Conservation (phyloP, 148 eudicot species). For the Diospyros kaki region DNA sequence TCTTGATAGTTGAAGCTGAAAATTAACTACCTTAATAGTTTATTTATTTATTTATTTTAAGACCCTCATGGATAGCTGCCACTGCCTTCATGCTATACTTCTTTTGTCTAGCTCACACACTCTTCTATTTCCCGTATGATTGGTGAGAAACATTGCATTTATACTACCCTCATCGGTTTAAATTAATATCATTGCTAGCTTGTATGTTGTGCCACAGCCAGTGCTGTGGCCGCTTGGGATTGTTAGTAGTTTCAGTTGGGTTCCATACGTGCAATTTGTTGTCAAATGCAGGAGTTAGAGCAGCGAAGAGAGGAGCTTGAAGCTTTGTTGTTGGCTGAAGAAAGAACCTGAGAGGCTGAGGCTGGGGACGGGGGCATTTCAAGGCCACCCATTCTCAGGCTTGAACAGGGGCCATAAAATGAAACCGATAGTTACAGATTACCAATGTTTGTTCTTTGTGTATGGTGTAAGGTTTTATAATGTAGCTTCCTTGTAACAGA, state of each 20-base stretch:
- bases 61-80: too few species aligned
- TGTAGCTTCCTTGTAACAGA: too few species aligned
- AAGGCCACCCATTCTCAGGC: neutral
- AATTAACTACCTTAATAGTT: neutral
- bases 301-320: slow-evolving; percentile 69
- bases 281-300: slow-evolving; percentile 65
- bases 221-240: neutral
- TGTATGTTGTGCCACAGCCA: neutral
- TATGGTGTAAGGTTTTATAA: too few species aligned
- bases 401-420: neutral
- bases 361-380: neutral
- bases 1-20: neutral
- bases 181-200: neutral
- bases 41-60: too few species aligned
- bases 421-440: too few species aligned
- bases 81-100: neutral
- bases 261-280: neutral
- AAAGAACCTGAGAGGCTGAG: slow-evolving; percentile 36
- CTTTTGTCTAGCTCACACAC: neutral
- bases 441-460: too few species aligned
- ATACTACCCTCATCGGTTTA: neutral
- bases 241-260: neutral
- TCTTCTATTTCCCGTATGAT: neutral
- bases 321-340: slow-evolving; percentile 55
- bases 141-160: neutral